Evolutionary conservation across 108 stramenopile genomes (phyloP), one percentile per base, ranked within the genome.

Genomic region (Nitzschia sp.): DNA sequence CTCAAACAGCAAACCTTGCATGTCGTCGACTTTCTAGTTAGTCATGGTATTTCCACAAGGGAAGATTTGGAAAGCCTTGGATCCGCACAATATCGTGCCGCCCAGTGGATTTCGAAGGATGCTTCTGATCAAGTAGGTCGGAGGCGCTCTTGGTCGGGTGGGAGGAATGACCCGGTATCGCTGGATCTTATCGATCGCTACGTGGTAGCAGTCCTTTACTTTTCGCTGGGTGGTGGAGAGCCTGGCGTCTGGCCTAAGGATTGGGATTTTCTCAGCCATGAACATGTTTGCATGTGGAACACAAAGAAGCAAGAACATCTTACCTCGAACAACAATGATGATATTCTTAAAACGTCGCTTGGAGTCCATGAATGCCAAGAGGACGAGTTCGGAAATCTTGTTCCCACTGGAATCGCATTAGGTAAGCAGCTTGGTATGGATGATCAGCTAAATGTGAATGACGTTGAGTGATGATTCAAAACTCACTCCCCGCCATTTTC

Each of bases 81-180:
- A 0, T 56, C 65, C 23, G 69, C 73, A 8, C 80, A 81, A 53
- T 74, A 75, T 46, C 38, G 29, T 32, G 80, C 80, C n/a, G 77
- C 77, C 9, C 69, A 63, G 58, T 81, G 80, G 80, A 75, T 78
- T 52, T 66, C 76, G 35, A 61, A 68, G 26, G 23, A 34, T 0
- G 76, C 75, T 74, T 34, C 52, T 6, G n/a, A n/a, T n/a, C n/a
- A n/a, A n/a, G n/a, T n/a, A n/a, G n/a, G n/a, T n/a, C n/a, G n/a
- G n/a, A n/a, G n/a, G n/a, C 30, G 13, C 17, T 27, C n/a, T 8
- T 52, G 50, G 50, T 8, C 5, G 13, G 6, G 21, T 6, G 17
- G 2, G 5, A 11, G 27, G 4, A 29, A 27, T 5, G n/a, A 26
- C 15, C 21, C 63, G 6, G 30, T 29, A 17, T 45, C 21, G 6